A percentile compares a stretch with the other conserved stretches of the same genome.
Evolutionary conservation across 768 basidiomycete genomes (phyloP).

Genomic region (Phlebiopsis flavidoalba): DNA sequence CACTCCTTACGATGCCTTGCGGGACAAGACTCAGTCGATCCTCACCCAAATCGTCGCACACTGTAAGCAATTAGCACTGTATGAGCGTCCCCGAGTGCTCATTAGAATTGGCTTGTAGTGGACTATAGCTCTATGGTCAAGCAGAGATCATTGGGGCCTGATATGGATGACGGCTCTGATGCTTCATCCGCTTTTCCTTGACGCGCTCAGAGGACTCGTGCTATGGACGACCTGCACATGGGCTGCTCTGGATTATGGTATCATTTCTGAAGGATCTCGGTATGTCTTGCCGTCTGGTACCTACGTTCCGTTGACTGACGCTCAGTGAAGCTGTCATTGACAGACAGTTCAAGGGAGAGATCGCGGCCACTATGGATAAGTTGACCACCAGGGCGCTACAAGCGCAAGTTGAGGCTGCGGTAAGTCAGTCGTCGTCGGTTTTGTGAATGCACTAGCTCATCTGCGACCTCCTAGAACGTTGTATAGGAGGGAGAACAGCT

Average conservation of each 20-base stretch:
- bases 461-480: slow-evolving; percentile 51
- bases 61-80: slow-evolving; percentile 34
- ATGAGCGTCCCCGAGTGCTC: background rate
- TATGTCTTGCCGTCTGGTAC: slow-evolving; percentile 22
- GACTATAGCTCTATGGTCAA: slow-evolving; percentile 67
- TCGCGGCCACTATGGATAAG: slow-evolving; percentile 81
- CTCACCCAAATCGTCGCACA: slow-evolving; percentile 84
- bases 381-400: slow-evolving; percentile 79
- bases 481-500: slow-evolving; percentile 83
- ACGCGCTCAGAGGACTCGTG: slow-evolving; percentile 74
- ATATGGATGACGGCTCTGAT: slow-evolving; percentile 67
- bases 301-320: background rate
- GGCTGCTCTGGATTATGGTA: slow-evolving; percentile 83
- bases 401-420: slow-evolving; percentile 84
- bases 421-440: slow-evolving; percentile 29
- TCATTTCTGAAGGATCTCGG: slow-evolving; percentile 76
- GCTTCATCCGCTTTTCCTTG: slow-evolving; percentile 73
- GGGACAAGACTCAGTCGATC: slow-evolving; percentile 84
- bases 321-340: slow-evolving; percentile 68
- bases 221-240: slow-evolving; percentile 82
- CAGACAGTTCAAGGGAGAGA: slow-evolving; percentile 85
- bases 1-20: slow-evolving; percentile 71
- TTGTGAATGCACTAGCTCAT: background rate
- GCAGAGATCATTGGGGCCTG: slow-evolving; percentile 73
- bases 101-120: slow-evolving; percentile 25